These are phyloP conservation scores for Hemileccinum impolitum DNA, from an alignment of 768 basidiomycete genomes.

Conservation along the genomic window DNA sequence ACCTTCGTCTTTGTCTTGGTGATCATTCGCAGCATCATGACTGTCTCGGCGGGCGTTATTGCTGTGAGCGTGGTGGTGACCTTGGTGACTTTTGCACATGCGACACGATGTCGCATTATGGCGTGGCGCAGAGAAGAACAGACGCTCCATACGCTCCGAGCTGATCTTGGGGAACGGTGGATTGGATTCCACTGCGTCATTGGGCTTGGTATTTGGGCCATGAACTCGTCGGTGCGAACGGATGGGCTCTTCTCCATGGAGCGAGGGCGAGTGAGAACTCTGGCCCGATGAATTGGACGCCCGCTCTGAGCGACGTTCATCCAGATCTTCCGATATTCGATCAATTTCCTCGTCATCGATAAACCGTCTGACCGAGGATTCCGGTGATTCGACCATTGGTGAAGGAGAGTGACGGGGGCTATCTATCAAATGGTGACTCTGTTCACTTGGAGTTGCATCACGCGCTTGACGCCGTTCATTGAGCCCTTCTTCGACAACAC, in stretches of 20 bases:
- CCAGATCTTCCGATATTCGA: constrained; percentile 62
- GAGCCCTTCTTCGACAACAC: constrained; percentile 84
- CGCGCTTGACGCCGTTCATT: constrained; percentile 61
- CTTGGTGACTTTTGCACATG: constrained; percentile 51
- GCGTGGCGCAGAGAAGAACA: constrained; percentile 79
- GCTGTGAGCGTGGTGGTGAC: constrained; percentile 34
- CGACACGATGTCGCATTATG: constrained; percentile 68
- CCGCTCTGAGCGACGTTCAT: constrained; percentile 59
- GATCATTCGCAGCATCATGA: neutral
- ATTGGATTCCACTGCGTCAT: constrained; percentile 26
- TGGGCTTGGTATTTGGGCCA: constrained; percentile 7
- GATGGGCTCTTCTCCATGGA: neutral
- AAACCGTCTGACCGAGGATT: constrained; percentile 33
- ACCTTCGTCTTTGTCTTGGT: constrained; percentile 12
- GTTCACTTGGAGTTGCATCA: constrained; percentile 33
- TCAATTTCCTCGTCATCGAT: constrained; percentile 58
- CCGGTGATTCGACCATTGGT: constrained; percentile 4
- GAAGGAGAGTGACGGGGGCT: neutral
- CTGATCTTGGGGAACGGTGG: constrained; percentile 81
- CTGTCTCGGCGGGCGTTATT: constrained; percentile 42
- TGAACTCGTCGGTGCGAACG: constrained; percentile 1
- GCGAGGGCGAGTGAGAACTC: constrained; percentile 9
- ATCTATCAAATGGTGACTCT: constrained; percentile 1
- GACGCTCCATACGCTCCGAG: constrained; percentile 68
- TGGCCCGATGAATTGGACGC: constrained; percentile 29